phyloP scores from a whole-genome alignment of 331 rosid genomes.

The Malus hybrid region DNA sequence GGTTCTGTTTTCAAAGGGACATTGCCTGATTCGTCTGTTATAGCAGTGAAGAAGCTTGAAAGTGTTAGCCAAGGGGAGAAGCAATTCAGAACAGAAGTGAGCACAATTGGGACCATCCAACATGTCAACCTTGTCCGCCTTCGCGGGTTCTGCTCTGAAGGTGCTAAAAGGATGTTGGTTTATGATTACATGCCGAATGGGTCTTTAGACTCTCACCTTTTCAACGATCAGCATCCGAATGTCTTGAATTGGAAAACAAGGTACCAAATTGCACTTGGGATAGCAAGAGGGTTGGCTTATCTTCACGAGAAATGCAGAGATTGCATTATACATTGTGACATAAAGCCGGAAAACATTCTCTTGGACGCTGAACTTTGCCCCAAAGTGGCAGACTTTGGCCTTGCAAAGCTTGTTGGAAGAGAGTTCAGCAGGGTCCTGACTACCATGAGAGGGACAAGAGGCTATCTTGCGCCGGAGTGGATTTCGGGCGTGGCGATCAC shows the following conservation, averaged over 20 bases:
- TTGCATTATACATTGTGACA: slow-evolving; percentile 83
- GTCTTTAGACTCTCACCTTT: slow-evolving; percentile 56
- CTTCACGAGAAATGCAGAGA: slow-evolving; percentile 89
- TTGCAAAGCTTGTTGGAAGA: slow-evolving; percentile 76
- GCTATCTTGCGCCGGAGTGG: slow-evolving; percentile 92
- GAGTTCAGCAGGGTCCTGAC: slow-evolving; percentile 82
- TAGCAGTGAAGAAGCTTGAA: slow-evolving; percentile 82
- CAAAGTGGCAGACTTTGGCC: slow-evolving; percentile 77
- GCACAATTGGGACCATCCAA: slow-evolving; percentile 68
- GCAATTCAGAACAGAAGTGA: slow-evolving; percentile 71
- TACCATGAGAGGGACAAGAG: slow-evolving; percentile 93
- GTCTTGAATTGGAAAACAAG: slow-evolving; percentile 72
- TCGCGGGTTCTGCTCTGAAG: slow-evolving; percentile 77
- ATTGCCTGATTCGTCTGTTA: slow-evolving; percentile 42
- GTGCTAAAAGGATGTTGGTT: slow-evolving; percentile 43
- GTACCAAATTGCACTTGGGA: slow-evolving; percentile 70
- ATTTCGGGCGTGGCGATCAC: slow-evolving; percentile 54
- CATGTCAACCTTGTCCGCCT: slow-evolving; percentile 83
- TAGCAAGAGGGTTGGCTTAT: slow-evolving; percentile 68
- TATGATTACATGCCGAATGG: slow-evolving; percentile 20
- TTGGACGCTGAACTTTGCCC: slow-evolving; percentile 58
- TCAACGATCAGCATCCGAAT: slow-evolving; percentile 13
- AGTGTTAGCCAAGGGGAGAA: slow-evolving; percentile 77
- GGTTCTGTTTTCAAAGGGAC: slow-evolving; percentile 85
- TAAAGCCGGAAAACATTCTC: slow-evolving; percentile 84